phyloP scores from a whole-genome alignment of 176 grass and related monocot genomes.

The Areca catechu region DNA sequence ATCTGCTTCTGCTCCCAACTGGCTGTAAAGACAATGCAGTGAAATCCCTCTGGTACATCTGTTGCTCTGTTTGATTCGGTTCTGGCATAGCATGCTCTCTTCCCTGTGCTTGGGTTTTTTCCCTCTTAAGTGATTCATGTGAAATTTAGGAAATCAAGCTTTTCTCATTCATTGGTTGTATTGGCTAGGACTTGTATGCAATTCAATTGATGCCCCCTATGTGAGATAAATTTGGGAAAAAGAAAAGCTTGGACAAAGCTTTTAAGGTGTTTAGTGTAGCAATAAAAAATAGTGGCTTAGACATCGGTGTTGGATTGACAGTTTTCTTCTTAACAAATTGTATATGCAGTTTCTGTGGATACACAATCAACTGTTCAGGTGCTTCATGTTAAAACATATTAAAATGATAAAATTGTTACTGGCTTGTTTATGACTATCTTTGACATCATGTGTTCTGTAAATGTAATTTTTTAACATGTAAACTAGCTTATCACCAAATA shows the following conservation, averaged over 20 bases:
- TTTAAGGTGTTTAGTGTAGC: neutral
- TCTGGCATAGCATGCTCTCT: slow-evolving; percentile 9
- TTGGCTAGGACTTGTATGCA: neutral
- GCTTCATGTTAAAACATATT: too few species aligned
- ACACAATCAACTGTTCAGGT: too few species aligned
- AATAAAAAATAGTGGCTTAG: too few species aligned
- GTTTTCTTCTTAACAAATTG: too few species aligned
- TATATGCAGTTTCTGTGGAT: too few species aligned
- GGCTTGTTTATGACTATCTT: too few species aligned
- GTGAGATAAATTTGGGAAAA: slow-evolving; percentile 29
- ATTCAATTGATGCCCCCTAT: neutral
- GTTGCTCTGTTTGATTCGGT: neutral
- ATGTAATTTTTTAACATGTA: too few species aligned
- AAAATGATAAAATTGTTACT: too few species aligned
- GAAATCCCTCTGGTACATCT: neutral
- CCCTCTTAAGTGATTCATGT: neutral
- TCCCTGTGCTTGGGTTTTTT: slow-evolving; percentile 6
- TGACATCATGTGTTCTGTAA: too few species aligned
- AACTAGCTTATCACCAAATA: too few species aligned
- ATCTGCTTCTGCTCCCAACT: neutral
- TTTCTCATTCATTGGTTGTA: slow-evolving; percentile 1
- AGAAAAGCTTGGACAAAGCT: neutral
- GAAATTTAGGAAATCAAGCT: slow-evolving; percentile 13
- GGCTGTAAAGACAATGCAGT: slow-evolving; percentile 12
- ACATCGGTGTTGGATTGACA: too few species aligned